These are phyloP conservation scores for Pezicula neosporulosa DNA, from an alignment of 2,329 filamentous ascomycete genomes.

Conservation along the genomic window DNA sequence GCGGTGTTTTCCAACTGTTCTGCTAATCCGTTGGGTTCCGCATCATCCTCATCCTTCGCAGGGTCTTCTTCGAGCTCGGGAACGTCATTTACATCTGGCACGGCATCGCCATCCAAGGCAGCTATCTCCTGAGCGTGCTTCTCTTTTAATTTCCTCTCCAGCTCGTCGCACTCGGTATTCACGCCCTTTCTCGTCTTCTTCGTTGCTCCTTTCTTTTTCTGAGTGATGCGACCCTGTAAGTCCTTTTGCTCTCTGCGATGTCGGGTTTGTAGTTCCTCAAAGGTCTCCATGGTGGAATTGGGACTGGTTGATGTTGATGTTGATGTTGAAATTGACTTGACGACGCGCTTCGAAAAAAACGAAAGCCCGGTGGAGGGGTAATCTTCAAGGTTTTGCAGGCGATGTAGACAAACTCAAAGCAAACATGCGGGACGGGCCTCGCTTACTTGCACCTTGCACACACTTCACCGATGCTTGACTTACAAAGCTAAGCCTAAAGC, in stretches of 20 bases:
- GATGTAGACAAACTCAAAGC: too few relatives aligned
- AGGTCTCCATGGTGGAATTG: conserved; percentile 38
- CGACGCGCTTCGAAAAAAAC: neutral
- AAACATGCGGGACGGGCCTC: too few relatives aligned
- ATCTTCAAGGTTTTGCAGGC: too few relatives aligned
- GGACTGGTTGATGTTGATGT: neutral
- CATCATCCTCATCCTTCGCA: conserved; percentile 3
- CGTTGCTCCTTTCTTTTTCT: conserved; percentile 94
- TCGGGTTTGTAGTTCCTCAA: conserved; percentile 74
- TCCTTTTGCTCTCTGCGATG: conserved; percentile 90
- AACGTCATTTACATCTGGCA: conserved; percentile 10
- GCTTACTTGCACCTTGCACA: too few relatives aligned
- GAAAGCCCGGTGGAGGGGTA: too few relatives aligned
- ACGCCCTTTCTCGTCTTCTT: conserved; percentile 79
- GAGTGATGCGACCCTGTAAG: conserved; percentile 78
- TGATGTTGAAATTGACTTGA: neutral
- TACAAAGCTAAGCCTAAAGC: too few relatives aligned
- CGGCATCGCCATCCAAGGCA: conserved; percentile 30
- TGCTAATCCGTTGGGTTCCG: conserved; percentile 9
- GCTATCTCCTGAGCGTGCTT: conserved; percentile 61
- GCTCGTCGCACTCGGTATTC: conserved; percentile 70
- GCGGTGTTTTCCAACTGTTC: conserved; percentile 15
- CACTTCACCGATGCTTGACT: too few relatives aligned
- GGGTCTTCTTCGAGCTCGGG: conserved; percentile 13
- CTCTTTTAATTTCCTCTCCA: conserved; percentile 65